Percentiles rank a stretch among this genome's conserved stretches.
Evolutionary conservation across 345 rosid genomes (phyloP).

Genomic region (Kandelia obovata): DNA sequence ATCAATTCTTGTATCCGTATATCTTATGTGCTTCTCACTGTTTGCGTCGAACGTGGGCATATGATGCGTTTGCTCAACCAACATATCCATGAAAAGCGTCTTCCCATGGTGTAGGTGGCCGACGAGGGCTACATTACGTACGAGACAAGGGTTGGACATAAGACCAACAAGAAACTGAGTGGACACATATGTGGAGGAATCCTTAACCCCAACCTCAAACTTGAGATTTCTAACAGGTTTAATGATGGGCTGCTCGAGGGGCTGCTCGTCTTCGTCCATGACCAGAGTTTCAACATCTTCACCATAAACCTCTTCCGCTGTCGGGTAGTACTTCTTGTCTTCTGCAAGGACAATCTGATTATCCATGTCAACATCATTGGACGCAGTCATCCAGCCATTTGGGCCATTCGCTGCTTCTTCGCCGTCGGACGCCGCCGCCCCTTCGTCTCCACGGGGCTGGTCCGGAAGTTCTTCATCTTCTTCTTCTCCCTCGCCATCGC

Average conservation of each 20-base stretch:
- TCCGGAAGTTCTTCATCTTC: constrained; percentile 70
- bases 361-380: constrained; percentile 80
- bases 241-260: constrained; percentile 85
- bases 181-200: constrained; percentile 83
- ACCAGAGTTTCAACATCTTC: constrained; percentile 92
- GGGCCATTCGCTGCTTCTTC: constrained; percentile 51
- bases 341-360: constrained; percentile 94
- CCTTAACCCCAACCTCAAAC: constrained; percentile 95
- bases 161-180: constrained; percentile 90
- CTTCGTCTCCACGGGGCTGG: constrained; percentile 46
- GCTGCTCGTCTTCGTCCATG: constrained; percentile 94
- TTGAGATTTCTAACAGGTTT: constrained; percentile 78
- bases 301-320: constrained; percentile 97
- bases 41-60: constrained; percentile 71
- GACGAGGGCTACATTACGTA: constrained; percentile 94
- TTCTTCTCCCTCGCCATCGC: constrained; percentile 67
- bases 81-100: constrained; percentile 93
- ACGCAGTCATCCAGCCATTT: constrained; percentile 80
- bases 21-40: constrained; percentile 90
- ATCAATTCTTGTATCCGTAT: constrained; percentile 88
- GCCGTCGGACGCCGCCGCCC: constrained; percentile 51
- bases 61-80: constrained; percentile 97
- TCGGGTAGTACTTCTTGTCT: constrained; percentile 94
- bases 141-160: constrained; percentile 82
- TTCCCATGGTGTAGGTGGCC: constrained; percentile 96